These are phyloP conservation scores for Pyrus bretschneideri DNA, from an alignment of 306 rosid species.

Conservation along the genomic window DNA sequence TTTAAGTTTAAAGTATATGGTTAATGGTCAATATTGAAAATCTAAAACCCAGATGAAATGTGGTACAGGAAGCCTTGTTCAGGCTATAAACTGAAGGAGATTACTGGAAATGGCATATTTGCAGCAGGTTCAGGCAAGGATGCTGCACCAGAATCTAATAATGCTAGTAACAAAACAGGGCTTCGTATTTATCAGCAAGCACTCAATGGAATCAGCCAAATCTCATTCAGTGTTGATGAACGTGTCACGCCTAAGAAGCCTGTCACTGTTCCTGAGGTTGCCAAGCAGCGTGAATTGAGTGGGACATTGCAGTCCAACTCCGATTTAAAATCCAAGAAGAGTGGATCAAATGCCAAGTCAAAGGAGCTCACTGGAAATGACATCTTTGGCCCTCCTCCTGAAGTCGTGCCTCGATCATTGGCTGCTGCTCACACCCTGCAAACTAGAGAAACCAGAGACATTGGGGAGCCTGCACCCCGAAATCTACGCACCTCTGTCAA, in stretches of 20 bases:
- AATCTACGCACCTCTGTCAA: slow-evolving; percentile 67
- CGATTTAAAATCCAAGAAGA: slow-evolving; percentile 46
- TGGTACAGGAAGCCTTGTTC: slow-evolving; percentile 67
- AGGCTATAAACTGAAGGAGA: slow-evolving; percentile 62
- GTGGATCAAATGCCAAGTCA: slow-evolving; percentile 58
- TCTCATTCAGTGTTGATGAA: slow-evolving; percentile 66
- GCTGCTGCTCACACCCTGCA: slow-evolving; percentile 41
- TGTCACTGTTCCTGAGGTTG: slow-evolving; percentile 61
- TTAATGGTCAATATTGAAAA: not conserved
- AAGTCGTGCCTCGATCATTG: slow-evolving; percentile 44
- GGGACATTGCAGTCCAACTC: slow-evolving; percentile 57
- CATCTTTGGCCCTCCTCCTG: slow-evolving; percentile 80
- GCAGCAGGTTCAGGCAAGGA: slow-evolving; percentile 33
- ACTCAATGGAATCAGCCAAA: slow-evolving; percentile 63
- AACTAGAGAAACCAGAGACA: slow-evolving; percentile 37
- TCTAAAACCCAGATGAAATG: not conserved
- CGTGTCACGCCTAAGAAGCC: slow-evolving; percentile 60
- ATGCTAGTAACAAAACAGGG: slow-evolving; percentile 38
- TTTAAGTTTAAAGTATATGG: not conserved
- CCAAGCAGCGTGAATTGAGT: slow-evolving; percentile 90
- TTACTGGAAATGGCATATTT: slow-evolving; percentile 62
- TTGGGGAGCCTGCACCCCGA: slow-evolving; percentile 43
- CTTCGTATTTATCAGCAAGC: slow-evolving; percentile 70
- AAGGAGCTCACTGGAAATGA: slow-evolving; percentile 81
- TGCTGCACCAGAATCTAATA: slow-evolving; percentile 35